A percentile compares a stretch with the other conserved stretches of the same genome.
phyloP scores from a whole-genome alignment of 768 basidiomycete genomes.

The Zangia roseola region DNA sequence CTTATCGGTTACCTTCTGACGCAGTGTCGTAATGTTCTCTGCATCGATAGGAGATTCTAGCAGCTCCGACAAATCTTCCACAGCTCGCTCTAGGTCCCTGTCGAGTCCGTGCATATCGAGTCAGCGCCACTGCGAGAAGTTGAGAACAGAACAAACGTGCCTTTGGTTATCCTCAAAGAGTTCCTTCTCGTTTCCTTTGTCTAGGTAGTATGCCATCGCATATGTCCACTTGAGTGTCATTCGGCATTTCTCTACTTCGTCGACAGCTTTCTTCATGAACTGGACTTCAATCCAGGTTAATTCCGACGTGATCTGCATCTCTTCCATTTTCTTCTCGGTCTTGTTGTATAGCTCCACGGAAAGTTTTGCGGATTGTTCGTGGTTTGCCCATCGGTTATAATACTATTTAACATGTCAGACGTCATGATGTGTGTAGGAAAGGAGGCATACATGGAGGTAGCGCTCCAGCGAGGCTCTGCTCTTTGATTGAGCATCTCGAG shows the following conservation, averaged over 20 bases:
- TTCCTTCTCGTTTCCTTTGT: slow-evolving; percentile 87
- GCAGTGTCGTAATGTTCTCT: slow-evolving; percentile 73
- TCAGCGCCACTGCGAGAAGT: background rate
- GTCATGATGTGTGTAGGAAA: background rate
- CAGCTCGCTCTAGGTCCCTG: slow-evolving; percentile 91
- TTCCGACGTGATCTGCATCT: slow-evolving; percentile 91
- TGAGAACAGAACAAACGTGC: slow-evolving; percentile 36
- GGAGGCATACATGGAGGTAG: slow-evolving; percentile 82
- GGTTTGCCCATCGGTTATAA: slow-evolving; percentile 99
- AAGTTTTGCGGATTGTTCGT: slow-evolving; percentile 98
- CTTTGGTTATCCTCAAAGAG: slow-evolving; percentile 97
- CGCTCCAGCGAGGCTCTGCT: slow-evolving; percentile 90
- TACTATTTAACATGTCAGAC: slow-evolving; percentile 54
- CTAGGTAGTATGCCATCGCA: slow-evolving; percentile 97
- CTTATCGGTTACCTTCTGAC: slow-evolving; percentile 95
- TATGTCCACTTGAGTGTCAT: slow-evolving; percentile 99
- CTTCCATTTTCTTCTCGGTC: slow-evolving; percentile 99
- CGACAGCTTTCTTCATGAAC: slow-evolving; percentile 98
- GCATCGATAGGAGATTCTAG: slow-evolving; percentile 90
- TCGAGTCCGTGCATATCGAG: background rate
- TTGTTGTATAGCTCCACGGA: slow-evolving; percentile 88
- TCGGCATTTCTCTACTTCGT: slow-evolving; percentile 84
- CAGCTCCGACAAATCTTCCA: slow-evolving; percentile 91
- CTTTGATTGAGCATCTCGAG: slow-evolving; percentile 88
- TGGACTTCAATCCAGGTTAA: slow-evolving; percentile 99